Evolutionary conservation across 148 eudicot genomes (phyloP).

Genomic region (Chenopodium berlandieri): DNA sequence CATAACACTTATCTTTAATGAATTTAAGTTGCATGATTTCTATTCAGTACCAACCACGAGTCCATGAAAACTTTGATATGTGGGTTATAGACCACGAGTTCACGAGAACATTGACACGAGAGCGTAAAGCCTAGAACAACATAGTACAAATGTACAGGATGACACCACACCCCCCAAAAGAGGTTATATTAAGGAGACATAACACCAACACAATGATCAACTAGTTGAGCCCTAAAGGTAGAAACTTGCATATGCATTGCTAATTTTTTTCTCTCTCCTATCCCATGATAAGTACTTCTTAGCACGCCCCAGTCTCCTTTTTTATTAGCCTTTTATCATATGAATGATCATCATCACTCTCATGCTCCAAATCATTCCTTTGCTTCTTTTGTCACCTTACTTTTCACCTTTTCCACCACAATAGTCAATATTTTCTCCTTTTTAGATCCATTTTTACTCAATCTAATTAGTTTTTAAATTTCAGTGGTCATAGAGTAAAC

Average conservation of each 20-base stretch:
- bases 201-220: slow-evolving; percentile 25
- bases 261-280: not conserved
- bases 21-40: too few species aligned
- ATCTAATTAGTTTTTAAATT: not conserved
- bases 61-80: too few species aligned
- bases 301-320: slow-evolving; percentile 35
- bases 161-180: slow-evolving; percentile 5
- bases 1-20: too few species aligned
- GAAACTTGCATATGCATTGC: slow-evolving; percentile 3
- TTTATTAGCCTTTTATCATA: slow-evolving; percentile 40
- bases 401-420: slow-evolving; percentile 30
- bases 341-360: slow-evolving; percentile 44
- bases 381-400: slow-evolving; percentile 24
- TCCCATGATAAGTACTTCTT: slow-evolving; percentile 28
- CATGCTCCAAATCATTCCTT: slow-evolving; percentile 46
- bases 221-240: slow-evolving; percentile 15
- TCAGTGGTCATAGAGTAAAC: not conserved
- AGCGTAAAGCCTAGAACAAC: not conserved
- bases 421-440: slow-evolving; percentile 19
- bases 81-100: too few species aligned
- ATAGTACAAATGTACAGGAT: not conserved
- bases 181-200: slow-evolving; percentile 16
- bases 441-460: slow-evolving; percentile 17
- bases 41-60: too few species aligned
- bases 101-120: too few species aligned